A percentile compares a stretch with the other conserved stretches of the same genome.
phyloP scores from a whole-genome alignment of 2,329 filamentous ascomycete species.

The Aureobasidium sp. region DNA sequence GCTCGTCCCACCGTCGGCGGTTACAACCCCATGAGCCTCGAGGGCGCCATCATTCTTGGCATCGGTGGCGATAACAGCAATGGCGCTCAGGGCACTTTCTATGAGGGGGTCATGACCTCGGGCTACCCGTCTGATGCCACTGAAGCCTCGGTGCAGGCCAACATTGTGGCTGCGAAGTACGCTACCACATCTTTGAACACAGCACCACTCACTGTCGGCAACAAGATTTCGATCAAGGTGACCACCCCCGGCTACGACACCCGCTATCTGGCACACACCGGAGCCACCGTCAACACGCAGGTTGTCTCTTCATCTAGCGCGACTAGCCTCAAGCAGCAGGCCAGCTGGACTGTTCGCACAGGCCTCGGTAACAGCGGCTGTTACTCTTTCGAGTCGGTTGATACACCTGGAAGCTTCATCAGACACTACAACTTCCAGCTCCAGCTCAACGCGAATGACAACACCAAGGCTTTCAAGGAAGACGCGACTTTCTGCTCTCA shows the following conservation, averaged over 20 bases:
- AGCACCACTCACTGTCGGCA: conserved; percentile 45
- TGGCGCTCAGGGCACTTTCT: conserved; percentile 50
- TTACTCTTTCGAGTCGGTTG: conserved; percentile 54
- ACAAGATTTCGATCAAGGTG: conserved; percentile 47
- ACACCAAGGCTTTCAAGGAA: conserved; percentile 50
- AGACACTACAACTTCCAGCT: conserved; percentile 51
- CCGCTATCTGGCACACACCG: conserved; percentile 50
- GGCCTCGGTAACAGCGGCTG: conserved; percentile 53
- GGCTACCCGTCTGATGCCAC: conserved; percentile 55
- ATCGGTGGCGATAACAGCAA: conserved; percentile 61
- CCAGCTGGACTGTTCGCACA: conserved; percentile 48
- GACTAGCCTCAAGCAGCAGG: conserved; percentile 44
- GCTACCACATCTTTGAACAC: conserved; percentile 42
- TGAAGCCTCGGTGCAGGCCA: conserved; percentile 43
- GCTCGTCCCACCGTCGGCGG: conserved; percentile 44
- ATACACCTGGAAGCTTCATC: conserved; percentile 53
- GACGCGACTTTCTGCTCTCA: conserved; percentile 59
- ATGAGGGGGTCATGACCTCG: conserved; percentile 58
- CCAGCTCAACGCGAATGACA: conserved; percentile 45
- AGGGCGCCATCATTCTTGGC: conserved; percentile 62
- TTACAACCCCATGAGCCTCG: conserved; percentile 57
- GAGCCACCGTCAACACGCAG: conserved; percentile 47
- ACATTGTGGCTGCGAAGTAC: conserved; percentile 55
- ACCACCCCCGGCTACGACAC: conserved; percentile 50
- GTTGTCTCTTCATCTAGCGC: conserved; percentile 47